Evolutionary conservation across 2,329 filamentous ascomycete genomes (phyloP).

Genomic region (Ophiocordyceps unilateralis): DNA sequence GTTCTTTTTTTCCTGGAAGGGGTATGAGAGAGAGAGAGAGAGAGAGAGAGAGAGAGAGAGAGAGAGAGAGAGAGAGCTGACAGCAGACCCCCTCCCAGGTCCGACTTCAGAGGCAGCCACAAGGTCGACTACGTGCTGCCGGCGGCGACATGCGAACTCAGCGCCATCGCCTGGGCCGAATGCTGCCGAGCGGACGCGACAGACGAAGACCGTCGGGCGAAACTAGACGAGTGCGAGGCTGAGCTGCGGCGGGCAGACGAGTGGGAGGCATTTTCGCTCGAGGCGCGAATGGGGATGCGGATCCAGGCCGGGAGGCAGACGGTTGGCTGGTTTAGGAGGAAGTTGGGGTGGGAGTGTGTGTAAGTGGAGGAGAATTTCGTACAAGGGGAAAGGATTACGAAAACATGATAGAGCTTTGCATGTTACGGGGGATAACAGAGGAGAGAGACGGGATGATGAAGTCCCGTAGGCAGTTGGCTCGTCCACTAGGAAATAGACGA

Average conservation of each 20-base stretch:
- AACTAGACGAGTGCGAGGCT: conserved; percentile 42
- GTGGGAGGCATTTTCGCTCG: conserved; percentile 58
- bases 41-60: not conserved
- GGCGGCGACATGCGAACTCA: conserved; percentile 73
- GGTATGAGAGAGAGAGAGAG: no score
- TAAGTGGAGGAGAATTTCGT: no score
- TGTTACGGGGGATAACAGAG: no score
- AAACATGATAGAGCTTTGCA: no score
- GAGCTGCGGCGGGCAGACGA: conserved; percentile 49
- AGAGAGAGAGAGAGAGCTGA: not conserved
- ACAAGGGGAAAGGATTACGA: not conserved
- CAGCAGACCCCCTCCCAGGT: conserved; percentile 14
- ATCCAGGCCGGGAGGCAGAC: conserved; percentile 54
- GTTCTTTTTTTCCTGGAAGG: no score
- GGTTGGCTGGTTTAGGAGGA: conserved; percentile 34
- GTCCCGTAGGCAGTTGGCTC: no score
- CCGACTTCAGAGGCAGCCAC: conserved; percentile 37
- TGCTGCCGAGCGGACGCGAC: conserved; percentile 22
- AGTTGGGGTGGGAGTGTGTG: conserved; percentile 19
- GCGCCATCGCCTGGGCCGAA: conserved; percentile 63
- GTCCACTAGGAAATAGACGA: no score
- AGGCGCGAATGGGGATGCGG: conserved; percentile 58
- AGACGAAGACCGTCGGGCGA: conserved; percentile 21
- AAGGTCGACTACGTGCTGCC: conserved; percentile 58
- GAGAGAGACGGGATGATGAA: no score